Evolutionary conservation across 2,329 filamentous ascomycete genomes (phyloP), one percentile per base, ranked within the genome.

Genomic region (Fusarium incarnatum): DNA sequence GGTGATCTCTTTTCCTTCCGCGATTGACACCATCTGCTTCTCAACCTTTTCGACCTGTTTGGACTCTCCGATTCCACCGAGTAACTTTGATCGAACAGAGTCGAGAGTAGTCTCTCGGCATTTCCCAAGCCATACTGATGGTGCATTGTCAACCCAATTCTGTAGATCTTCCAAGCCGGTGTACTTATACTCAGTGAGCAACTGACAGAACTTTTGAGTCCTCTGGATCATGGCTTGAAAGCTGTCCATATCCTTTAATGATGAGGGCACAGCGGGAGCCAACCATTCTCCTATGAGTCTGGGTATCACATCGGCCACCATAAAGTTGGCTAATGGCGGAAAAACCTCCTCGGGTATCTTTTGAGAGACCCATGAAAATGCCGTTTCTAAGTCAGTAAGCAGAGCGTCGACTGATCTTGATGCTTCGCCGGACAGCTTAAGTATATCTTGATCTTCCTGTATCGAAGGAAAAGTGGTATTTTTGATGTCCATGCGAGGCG

Each of bases 81-180:
- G 85, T 4, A 98, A 85, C 47, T 91, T 87, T 22, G 81, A 86
- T 25, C 96, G 89, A 15, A 97, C 89, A 34, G 87, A 86, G 66
- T 94, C 91, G 25, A 99, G 85, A 0, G 93, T 90, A 34, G 87
- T 89, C 75, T 97, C 94, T 74, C 92, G 89, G 70, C 94, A 91
- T 77, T 94, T 95, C 4, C 88, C 88, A 16, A 98, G 86, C 96
- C 96, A 99, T 27, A 94, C 90, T 60, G 89, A 89, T 0, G 94
- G 92, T 2, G 93, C 92, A 66, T 91, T 90, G 42, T 90, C 88
- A 0, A 93, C 90, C 95, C 96, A 99, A 25, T 93, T 89, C 46
- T 88, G 85, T 40, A 99, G 81, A 32, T 91, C 87, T 16, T 85
- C 82, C 49, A 87, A 83, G 7, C 86, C 86, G 18, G 85, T 84